Conservation (phyloP, 192 early-diverging fungal species). For the Phlyctochytrium bullatum region DNA sequence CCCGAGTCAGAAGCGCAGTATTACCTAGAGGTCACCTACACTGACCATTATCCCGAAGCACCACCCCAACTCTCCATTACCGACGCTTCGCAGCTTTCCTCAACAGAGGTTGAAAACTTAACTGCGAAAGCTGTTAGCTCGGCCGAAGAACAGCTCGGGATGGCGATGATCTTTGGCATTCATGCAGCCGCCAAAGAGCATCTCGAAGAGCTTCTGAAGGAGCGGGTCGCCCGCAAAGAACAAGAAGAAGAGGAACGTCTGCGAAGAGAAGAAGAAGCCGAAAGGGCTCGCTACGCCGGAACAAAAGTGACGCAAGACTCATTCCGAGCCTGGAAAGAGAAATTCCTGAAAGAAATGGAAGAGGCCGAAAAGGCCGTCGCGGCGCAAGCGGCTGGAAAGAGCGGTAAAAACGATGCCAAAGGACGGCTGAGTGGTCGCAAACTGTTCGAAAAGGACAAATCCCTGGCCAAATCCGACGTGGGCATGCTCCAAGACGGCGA, state of each 20-base stretch:
- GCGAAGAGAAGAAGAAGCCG: conserved; percentile 63
- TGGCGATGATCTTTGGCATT: conserved; percentile 91
- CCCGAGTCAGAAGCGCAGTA: conserved; percentile 36
- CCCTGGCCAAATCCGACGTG: conserved; percentile 79
- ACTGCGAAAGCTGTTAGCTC: conserved; percentile 7
- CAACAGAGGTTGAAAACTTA: conserved; percentile 20
- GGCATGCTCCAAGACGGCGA: conserved; percentile 82
- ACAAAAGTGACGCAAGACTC: conserved; percentile 75
- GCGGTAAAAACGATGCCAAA: conserved; percentile 26
- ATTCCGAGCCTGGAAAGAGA: conserved; percentile 76
- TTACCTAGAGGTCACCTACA: conserved; percentile 52
- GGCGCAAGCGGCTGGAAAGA: conserved; percentile 27
- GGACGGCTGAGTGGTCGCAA: conserved; percentile 66
- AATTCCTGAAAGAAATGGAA: conserved; percentile 73
- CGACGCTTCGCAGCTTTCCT: conserved; percentile 11
- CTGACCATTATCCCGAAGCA: conserved; percentile 36
- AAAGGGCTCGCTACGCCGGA: conserved; percentile 73
- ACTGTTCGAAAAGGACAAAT: conserved; percentile 88
- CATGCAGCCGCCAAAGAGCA: conserved; percentile 72
- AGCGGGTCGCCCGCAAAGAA: conserved; percentile 42
- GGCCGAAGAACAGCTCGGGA: conserved; percentile 74
- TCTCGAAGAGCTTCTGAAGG: conserved; percentile 57
- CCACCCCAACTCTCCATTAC: conserved; percentile 30
- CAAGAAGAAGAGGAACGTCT: conserved; percentile 30
- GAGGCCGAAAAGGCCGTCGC: conserved; percentile 20